Evolutionary conservation across 306 rosid species (phyloP).

Genomic region (Canavalia gladiata): DNA sequence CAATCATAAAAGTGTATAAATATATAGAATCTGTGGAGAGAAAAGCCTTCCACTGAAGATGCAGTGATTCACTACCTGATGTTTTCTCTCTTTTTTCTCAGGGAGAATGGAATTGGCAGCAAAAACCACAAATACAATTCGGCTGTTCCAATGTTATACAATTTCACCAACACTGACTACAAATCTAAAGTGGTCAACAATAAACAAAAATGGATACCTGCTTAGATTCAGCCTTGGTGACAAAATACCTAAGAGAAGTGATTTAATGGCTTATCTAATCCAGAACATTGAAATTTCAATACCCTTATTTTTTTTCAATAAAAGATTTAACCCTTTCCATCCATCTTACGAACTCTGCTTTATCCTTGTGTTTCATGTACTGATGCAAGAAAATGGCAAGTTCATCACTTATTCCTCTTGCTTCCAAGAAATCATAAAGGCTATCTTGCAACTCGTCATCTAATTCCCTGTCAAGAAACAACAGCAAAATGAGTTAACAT

Average conservation of each 20-base stretch:
- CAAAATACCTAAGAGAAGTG: slow-evolving; percentile 40
- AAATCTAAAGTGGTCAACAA: slow-evolving; percentile 21
- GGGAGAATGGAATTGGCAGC: neutral
- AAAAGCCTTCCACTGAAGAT: slow-evolving; percentile 20
- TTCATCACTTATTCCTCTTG: slow-evolving; percentile 71
- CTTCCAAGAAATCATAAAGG: slow-evolving; percentile 83
- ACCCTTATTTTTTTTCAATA: slow-evolving; percentile 65
- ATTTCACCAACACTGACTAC: slow-evolving; percentile 27
- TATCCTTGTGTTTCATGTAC: slow-evolving; percentile 83
- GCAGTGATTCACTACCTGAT: neutral
- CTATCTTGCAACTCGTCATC: slow-evolving; percentile 83
- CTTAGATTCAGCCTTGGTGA: slow-evolving; percentile 19
- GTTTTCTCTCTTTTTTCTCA: neutral
- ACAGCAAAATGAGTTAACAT: slow-evolving; percentile 21
- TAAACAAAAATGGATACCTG: slow-evolving; percentile 28
- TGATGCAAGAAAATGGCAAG: slow-evolving; percentile 78
- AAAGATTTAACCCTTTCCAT: slow-evolving; percentile 76
- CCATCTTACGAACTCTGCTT: slow-evolving; percentile 79
- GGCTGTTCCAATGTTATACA: slow-evolving; percentile 35
- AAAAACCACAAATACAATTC: slow-evolving; percentile 29
- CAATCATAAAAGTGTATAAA: slow-evolving; percentile 17
- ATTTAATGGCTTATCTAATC: slow-evolving; percentile 30
- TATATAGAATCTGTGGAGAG: neutral
- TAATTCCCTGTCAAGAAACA: slow-evolving; percentile 74
- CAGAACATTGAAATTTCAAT: slow-evolving; percentile 41